Conservation (phyloP, 2,329 filamentous ascomycete genomes). For the Atkinsonella texensis region DNA sequence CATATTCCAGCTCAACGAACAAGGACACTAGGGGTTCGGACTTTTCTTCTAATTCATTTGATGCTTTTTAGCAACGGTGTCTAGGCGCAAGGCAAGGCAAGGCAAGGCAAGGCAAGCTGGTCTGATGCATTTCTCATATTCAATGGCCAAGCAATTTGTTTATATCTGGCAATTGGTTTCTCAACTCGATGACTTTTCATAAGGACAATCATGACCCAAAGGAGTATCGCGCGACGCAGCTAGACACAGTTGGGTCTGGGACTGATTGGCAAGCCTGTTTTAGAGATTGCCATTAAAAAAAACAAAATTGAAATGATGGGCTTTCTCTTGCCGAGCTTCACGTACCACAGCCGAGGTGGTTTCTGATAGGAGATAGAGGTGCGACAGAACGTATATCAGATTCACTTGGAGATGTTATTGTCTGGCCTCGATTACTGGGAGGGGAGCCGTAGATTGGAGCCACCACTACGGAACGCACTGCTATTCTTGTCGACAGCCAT, state of each 20-base stretch:
- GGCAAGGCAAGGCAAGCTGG: slow-evolving; percentile 2
- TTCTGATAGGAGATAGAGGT: no score
- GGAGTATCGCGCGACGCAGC: neutral
- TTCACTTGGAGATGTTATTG: no score
- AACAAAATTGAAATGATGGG: neutral
- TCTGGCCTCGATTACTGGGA: no score
- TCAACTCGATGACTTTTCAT: no score
- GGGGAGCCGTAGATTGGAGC: no score
- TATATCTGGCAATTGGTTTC: neutral
- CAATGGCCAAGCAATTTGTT: neutral
- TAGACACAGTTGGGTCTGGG: neutral
- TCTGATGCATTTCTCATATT: neutral
- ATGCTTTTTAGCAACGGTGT: slow-evolving; percentile 3
- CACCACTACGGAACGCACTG: no score
- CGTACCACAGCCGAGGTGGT: no score
- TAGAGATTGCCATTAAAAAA: neutral
- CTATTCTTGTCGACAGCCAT: no score
- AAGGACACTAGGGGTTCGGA: neutral
- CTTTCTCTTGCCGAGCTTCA: no score
- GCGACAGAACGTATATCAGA: no score
- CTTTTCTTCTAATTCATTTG: neutral
- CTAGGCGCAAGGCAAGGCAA: slow-evolving; percentile 3
- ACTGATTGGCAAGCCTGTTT: neutral
- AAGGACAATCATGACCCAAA: neutral
- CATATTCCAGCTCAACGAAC: neutral